Evolutionary conservation across 2,329 filamentous ascomycete species (phyloP), one percentile per base, ranked within the genome.

Genomic region (Pyrenophora tritici-repentis): DNA sequence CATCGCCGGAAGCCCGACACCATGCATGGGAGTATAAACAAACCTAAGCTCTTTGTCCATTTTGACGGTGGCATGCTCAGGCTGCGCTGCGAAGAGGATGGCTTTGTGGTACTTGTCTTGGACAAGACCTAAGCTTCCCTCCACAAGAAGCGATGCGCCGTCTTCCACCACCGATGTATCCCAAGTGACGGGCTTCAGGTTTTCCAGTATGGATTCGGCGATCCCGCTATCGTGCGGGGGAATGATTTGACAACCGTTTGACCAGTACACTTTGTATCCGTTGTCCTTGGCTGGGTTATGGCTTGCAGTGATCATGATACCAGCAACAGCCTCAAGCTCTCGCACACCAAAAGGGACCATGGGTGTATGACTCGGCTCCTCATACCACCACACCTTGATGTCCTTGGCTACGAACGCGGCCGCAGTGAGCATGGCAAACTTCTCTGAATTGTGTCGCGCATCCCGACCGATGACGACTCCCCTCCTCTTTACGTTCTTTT

Each of bases 251-350:
- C 83, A 85, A 2, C 84, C 85, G 62, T 86, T 86, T 13, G 75
- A 76, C 75, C 82, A 86, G 72, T 87, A 87, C 7, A 87, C 85
- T 72, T 87, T 87, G 72, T 87, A 87, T 16, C 85, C 85, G 63
- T 87, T 87, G 65, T 87, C 84, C 59, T 81, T 75, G 38, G 83
- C 80, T 12, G 84, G 84, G 59, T 87, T 87, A 68, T 86, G 84
- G 62, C 83, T 86, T 26, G 85, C 85, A 12, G 85, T 87, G 32
- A 87, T 79, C 84, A 87, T 87, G 24, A 87, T 75, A 16, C 85
- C 85, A 36, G 82, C 84, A 3, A 76, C 79, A 26, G 84, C 82
- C 32, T 74, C 70, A 47, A 83, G 75, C 47, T 79, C 70, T 6
- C 74, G 76, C 26, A 87, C 81, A 3, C 81, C 80, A 65, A 86